These are phyloP conservation scores for Fagus crenata DNA, from an alignment of 306 rosid species.

Conservation along the genomic window DNA sequence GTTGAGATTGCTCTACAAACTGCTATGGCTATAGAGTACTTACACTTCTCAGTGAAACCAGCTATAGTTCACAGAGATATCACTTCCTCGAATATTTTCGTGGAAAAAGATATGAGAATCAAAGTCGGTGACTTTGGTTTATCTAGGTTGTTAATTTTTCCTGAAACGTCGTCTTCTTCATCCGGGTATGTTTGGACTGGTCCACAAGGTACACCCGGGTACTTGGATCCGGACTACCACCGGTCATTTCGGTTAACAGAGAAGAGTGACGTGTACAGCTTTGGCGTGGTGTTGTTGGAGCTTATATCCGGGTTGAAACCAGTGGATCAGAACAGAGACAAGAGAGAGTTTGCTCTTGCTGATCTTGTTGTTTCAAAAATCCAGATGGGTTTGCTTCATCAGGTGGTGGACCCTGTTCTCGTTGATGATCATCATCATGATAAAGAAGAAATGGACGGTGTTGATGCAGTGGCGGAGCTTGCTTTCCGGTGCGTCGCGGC, in stretches of 20 bases:
- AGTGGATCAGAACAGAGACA: constrained; percentile 74
- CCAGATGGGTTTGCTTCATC: constrained; percentile 71
- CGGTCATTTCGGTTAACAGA: constrained; percentile 86
- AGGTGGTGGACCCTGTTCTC: constrained; percentile 73
- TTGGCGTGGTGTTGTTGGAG: constrained; percentile 83
- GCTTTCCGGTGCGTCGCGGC: constrained; percentile 94
- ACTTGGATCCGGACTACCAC: constrained; percentile 93
- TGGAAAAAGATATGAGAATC: constrained; percentile 84
- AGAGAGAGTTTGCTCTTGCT: constrained; percentile 76
- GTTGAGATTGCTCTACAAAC: constrained; percentile 77
- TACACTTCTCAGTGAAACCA: constrained; percentile 75
- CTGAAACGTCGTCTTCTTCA: constrained; percentile 42
- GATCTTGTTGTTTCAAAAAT: constrained; percentile 83
- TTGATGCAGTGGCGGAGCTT: constrained; percentile 68
- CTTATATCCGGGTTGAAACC: constrained; percentile 73
- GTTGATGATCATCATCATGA: constrained; percentile 10
- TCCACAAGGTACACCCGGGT: constrained; percentile 96
- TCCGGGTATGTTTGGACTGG: constrained; percentile 88
- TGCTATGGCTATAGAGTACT: constrained; percentile 89
- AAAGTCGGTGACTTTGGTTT: constrained; percentile 97
- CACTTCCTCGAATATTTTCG: constrained; percentile 75
- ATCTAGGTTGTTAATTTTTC: constrained; percentile 63
- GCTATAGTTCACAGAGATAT: constrained; percentile 92
- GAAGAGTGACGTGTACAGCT: constrained; percentile 95
- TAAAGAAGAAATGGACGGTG: constrained; percentile 38